Base-by-base conservation (phyloP, 2,329 filamentous ascomycete genomes). In the Ophiostoma sp. region DNA sequence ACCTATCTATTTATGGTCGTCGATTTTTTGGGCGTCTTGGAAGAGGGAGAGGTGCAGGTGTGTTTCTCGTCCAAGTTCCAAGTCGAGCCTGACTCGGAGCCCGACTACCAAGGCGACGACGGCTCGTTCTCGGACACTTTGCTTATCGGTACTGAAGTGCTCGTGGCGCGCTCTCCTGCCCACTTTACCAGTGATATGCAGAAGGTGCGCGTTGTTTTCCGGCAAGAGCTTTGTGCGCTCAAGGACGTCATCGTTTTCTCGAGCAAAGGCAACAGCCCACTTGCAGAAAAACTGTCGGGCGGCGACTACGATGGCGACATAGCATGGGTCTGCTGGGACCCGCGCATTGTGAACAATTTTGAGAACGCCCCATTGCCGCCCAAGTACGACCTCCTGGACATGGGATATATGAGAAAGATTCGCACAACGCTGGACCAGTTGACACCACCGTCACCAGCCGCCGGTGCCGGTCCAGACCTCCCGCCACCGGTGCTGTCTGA, bases 221-320 rank as follows among this genome's bases (percentile, higher is more conserved):
- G 83, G n/a, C 84, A 86, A 0, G 85, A 90, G 57, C 82, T 95
- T 0, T 87, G 90, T 2, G 87, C 88, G 2, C 81, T 97, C 0
- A 92, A 92, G 74, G 92, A 98, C 77, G 90, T 97, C 0, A 85
- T 96, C 17, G 87, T 98, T 0, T 98, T 98, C 76, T 85, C 93
- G 0, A 85, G 84, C 0, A 87, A 86, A 74, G 92, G 92, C 0
- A 79, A 85, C 33, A 82, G 82, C 0, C 88, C 92, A 0, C 84
- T 94, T 0, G 93, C 92, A 0, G 87, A 89, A 9, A 90, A 91
- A 77, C 83, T 95, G 0, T 93, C 92, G 0, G 93, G 93, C 0
- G 93, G 93, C 0, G 93, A 95, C 78, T 95, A 94, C 75, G 93
- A 95, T 76, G 93, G 93, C 0, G 93, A 96, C 75, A 86, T 83